Evolutionary conservation across 2,329 filamentous ascomycete species (phyloP), one percentile per base, ranked within the genome.

Genomic region (Lasiodiplodia sp.): DNA sequence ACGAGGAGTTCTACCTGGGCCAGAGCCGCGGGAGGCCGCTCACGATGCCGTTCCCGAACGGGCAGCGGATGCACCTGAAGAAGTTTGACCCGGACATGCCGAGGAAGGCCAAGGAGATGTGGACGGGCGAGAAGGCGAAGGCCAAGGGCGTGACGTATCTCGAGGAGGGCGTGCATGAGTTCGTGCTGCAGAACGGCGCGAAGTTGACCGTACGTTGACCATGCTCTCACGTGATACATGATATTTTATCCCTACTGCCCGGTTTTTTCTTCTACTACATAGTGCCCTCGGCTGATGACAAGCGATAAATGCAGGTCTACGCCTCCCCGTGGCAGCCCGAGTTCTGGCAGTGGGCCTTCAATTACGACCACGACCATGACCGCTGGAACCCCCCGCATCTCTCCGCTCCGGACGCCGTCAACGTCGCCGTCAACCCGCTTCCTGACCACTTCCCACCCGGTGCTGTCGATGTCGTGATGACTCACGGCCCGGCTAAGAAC

Each of bases 381-480:
- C 81, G 87, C 18, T 89, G 82, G 73, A 88, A 88, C 68, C 77
- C 78, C 1, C 51, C 73, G 5, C 73, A 78, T 14, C 72, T 74
- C 18, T 73, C 73, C 47, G 72, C 73, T 1, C 75, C 76, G 0
- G 70, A 70, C 18, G 69, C 75, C 6, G 16, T 23, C 14, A 64
- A 56, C 21, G 49, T 64, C 12, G 58, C 67, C 14, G 40, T 51
- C 18, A 69, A 67, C 18, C 73, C 70, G 3, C 80, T 80, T 68
- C 79, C 73, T 18, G 72, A 72, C 10, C 18, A 83, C 85, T 0
- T 78, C 82, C 37, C 31, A 4, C 55, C 55, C 25, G 83, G 75
- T 65, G 79, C 81, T 0, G 75, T 88, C 25, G 87, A 90, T 73
- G 80, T 90, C 8, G 79, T 89, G 71, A 82, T 90, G 73, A 90